Percentiles rank a stretch among this genome's conserved stretches.
phyloP scores from a whole-genome alignment of 2,329 filamentous ascomycete species.

The Basipetospora chlamydospora region DNA sequence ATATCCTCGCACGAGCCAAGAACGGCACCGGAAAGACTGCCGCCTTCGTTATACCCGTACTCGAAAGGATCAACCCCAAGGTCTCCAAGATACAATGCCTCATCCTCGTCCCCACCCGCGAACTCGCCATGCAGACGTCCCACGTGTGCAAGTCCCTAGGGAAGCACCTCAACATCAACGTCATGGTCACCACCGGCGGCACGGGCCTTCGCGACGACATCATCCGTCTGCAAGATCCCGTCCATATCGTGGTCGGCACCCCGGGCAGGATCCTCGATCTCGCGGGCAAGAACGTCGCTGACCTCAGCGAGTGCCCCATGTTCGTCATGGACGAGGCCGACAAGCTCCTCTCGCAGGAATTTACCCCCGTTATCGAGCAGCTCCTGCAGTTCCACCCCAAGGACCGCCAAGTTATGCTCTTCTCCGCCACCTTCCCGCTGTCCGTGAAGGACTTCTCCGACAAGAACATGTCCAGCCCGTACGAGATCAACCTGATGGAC shows the following conservation, averaged over 20 bases:
- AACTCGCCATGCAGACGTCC: slow-evolving; percentile 94
- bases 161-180: slow-evolving; percentile 92
- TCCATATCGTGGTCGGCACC: slow-evolving; percentile 96
- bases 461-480: slow-evolving; percentile 91
- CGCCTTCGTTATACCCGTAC: slow-evolving; percentile 88
- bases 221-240: slow-evolving; percentile 79
- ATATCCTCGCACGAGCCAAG: slow-evolving; percentile 92
- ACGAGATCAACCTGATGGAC: slow-evolving; percentile 99
- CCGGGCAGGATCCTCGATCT: slow-evolving; percentile 92
- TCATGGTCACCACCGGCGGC: slow-evolving; percentile 98
- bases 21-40: slow-evolving; percentile 98
- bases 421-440: slow-evolving; percentile 93
- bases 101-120: slow-evolving; percentile 90
- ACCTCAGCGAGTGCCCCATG: slow-evolving; percentile 88
- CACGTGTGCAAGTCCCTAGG: slow-evolving; percentile 98
- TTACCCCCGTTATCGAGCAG: slow-evolving; percentile 95
- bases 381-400: slow-evolving; percentile 90
- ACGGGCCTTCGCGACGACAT: slow-evolving; percentile 94
- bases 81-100: slow-evolving; percentile 91
- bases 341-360: slow-evolving; percentile 91
- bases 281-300: slow-evolving; percentile 89
- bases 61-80: slow-evolving; percentile 94
- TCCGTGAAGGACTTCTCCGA: slow-evolving; percentile 97
- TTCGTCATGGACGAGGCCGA: slow-evolving; percentile 99
- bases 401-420: slow-evolving; percentile 97